Base-by-base conservation (phyloP, 192 early-diverging fungal species). In the Cetraspora pellucida region DNA sequence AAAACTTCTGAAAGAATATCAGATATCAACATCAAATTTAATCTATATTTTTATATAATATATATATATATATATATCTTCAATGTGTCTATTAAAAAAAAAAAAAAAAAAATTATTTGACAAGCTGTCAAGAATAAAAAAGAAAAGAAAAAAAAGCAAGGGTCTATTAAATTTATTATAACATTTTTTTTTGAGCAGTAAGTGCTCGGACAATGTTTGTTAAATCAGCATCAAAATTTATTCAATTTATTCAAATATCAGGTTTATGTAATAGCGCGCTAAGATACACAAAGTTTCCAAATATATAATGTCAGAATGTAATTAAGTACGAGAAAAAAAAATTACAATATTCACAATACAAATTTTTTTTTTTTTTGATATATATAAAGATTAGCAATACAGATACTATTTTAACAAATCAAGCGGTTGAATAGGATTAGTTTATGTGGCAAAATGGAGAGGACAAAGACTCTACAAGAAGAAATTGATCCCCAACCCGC, bases 401-500 rank as follows among this genome's bases (percentile, higher is more conserved):
- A 68, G 45, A 5, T 68, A 16, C 45, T 23, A 37, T 46, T 47
- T 47, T 47, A 1, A 47, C 25, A 14, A 3, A 25, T 59, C 23
- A 23, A 59, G 25, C 16, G 21, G 57, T 27, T 25, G 23, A 59
- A 59, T 52, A 13, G 50, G 31, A 37, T 37, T 37, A 37, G 31
- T 37, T 52, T 52, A 52, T 19, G 19, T 13, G 50, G 13, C 16
- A 19, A 19, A 52, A 52, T 19, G 50, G 50, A 19, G 25, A 23
- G 31, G 28, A 68, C 66, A 68, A 68, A 68, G 44, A 68, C 43
- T 37, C 65, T 30, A 37, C 19, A 68, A 68, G 14, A 43, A 68
- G 66, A 68, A 68, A 46, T 47, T 46, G 66, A 68, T 68, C 66
- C 64, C 66, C 66, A 45, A 21, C 63, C 63, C 63, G 63, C 31